Conservation (phyloP, 768 basidiomycete species). For the Chalciporus pseudorubinellus region DNA sequence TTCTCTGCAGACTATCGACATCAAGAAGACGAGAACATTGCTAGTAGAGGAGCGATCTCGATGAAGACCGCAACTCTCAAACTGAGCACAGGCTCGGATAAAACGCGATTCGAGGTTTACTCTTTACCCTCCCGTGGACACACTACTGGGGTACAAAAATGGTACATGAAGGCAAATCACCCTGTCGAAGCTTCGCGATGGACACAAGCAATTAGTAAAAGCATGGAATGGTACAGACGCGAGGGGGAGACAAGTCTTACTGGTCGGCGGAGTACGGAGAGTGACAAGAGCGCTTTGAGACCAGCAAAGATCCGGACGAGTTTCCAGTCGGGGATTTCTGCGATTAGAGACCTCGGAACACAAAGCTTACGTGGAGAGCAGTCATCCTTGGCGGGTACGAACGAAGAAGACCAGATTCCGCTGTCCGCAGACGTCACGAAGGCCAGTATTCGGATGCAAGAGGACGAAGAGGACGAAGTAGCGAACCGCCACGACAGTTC, state of each 20-base stretch:
- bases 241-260: constrained; percentile 31
- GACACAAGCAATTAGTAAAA: constrained; percentile 71
- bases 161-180: constrained; percentile 84
- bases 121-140: constrained; percentile 52
- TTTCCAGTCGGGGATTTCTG: constrained; percentile 29
- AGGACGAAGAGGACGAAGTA: constrained; percentile 28
- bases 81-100: constrained; percentile 47
- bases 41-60: constrained; percentile 83
- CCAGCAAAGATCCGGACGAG: constrained; percentile 30
- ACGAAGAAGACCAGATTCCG: constrained; percentile 17
- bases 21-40: constrained; percentile 85
- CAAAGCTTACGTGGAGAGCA: constrained; percentile 24
- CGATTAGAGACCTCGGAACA: constrained; percentile 23
- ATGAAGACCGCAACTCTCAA: constrained; percentile 77
- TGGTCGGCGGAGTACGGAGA: constrained; percentile 45
- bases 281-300: constrained; percentile 41
- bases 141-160: constrained; percentile 54
- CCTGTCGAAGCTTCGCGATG: constrained; percentile 88
- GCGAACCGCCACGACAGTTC: constrained; percentile 44
- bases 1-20: constrained; percentile 64
- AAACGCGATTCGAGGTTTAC: constrained; percentile 81
- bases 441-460: constrained; percentile 25
- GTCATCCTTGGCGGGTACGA: constrained; percentile 22
- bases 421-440: constrained; percentile 9
- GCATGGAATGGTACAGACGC: constrained; percentile 69